Conservation (phyloP, 169 alveolate genomes). For the Plasmodium vivax region DNA sequence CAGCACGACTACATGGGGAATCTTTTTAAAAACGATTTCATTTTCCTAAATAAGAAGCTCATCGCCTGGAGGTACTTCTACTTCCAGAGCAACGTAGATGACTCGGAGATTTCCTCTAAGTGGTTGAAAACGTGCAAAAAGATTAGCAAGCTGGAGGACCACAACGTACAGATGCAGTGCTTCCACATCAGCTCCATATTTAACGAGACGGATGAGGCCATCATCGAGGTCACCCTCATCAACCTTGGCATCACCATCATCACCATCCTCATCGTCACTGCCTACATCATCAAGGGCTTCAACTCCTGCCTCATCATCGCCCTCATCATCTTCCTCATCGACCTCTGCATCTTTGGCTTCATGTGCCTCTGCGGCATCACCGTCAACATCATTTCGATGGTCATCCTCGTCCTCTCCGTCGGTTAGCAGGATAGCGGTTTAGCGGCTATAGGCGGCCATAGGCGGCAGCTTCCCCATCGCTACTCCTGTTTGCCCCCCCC, state of each 20-base stretch:
- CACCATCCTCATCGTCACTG: conserved; percentile 77
- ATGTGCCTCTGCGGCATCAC: conserved; percentile 87
- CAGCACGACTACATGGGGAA: conserved; percentile 39
- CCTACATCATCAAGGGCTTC: conserved; percentile 80
- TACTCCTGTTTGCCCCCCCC: background rate
- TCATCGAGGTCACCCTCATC: conserved; percentile 44
- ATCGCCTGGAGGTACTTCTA: conserved; percentile 55
- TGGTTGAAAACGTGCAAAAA: conserved; percentile 58
- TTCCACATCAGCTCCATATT: conserved; percentile 45
- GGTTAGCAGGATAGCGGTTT: conserved; percentile 67
- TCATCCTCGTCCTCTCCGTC: conserved; percentile 85
- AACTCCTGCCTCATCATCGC: conserved; percentile 82
- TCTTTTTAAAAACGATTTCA: conserved; percentile 39
- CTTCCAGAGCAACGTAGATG: conserved; percentile 36
- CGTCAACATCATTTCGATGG: conserved; percentile 89
- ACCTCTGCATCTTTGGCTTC: conserved; percentile 85
- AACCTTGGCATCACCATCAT: conserved; percentile 51
- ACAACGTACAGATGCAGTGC: conserved; percentile 52
- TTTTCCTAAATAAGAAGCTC: conserved; percentile 27
- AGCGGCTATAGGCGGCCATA: background rate
- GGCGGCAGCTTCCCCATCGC: too few species aligned
- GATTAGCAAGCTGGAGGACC: background rate
- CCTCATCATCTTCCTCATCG: conserved; percentile 79
- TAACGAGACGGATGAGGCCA: conserved; percentile 46
- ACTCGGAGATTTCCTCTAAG: conserved; percentile 22